Evolutionary conservation across 768 basidiomycete genomes (phyloP).

Genomic region (Gloeophyllum trabeum): DNA sequence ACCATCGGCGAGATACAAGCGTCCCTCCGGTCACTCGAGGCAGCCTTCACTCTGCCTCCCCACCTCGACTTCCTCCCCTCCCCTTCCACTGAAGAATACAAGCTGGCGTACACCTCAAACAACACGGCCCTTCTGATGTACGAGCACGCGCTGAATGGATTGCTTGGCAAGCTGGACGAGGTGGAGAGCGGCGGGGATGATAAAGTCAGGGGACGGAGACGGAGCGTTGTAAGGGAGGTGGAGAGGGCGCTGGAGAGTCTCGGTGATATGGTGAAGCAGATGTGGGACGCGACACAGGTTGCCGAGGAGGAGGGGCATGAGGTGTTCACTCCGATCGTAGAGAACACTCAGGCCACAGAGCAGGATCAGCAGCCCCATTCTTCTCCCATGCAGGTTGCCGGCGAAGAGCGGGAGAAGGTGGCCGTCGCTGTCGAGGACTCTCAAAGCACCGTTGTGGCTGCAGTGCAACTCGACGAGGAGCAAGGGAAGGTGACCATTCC

Average conservation of each 20-base stretch:
- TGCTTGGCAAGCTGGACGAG: background rate
- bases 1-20: background rate
- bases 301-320: background rate
- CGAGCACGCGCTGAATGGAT: background rate
- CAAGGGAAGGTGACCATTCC: too few species aligned
- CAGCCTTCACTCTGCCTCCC: background rate
- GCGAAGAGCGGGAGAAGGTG: too few species aligned
- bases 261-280: background rate
- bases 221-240: background rate
- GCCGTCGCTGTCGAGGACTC: too few species aligned
- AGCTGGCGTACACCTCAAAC: background rate
- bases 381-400: too few species aligned
- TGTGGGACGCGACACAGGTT: background rate
- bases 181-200: constrained; percentile 1
- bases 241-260: background rate
- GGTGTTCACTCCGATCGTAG: background rate
- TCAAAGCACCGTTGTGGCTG: too few species aligned
- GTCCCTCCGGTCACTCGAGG: background rate
- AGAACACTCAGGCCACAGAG: too few species aligned
- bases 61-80: constrained; percentile 1
- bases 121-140: background rate
- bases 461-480: too few species aligned
- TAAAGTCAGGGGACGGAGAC: background rate
- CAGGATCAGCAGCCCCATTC: too few species aligned
- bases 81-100: background rate